Evolutionary conservation across 176 grass and related monocot species (phyloP).

Genomic region (Avena sativa): DNA sequence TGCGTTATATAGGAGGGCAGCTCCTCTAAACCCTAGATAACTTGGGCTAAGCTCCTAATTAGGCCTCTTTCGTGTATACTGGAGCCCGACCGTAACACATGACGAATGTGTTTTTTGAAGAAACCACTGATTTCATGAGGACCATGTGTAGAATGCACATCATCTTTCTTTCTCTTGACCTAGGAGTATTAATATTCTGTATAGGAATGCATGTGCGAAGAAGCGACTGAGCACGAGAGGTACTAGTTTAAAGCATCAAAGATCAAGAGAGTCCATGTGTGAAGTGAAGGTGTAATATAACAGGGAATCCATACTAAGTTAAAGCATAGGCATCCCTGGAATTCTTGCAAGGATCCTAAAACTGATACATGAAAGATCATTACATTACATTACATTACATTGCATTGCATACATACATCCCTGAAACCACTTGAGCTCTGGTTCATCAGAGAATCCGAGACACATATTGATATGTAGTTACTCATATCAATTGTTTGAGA

Average conservation of each 20-base stretch:
- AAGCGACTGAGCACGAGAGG: background rate
- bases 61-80: no score
- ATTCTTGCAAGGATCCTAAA: background rate
- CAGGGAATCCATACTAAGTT: background rate
- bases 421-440: background rate
- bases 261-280: background rate
- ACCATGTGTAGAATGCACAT: background rate
- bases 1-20: no score
- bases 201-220: background rate
- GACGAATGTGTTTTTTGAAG: no score
- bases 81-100: no score
- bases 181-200: background rate
- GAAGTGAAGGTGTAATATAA: no score
- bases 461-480: no score
- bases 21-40: no score
- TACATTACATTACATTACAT: no score
- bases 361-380: conserved; percentile 1
- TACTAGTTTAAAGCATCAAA: background rate
- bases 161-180: background rate
- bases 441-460: background rate
- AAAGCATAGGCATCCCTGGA: background rate
- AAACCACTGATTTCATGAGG: no score
- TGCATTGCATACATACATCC: no score
- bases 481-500: no score
- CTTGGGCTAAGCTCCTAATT: no score